Percentiles rank a stretch among this genome's conserved stretches.
Evolutionary conservation across 768 basidiomycete genomes (phyloP).

Genomic region (Xerocomus potaroensis): DNA sequence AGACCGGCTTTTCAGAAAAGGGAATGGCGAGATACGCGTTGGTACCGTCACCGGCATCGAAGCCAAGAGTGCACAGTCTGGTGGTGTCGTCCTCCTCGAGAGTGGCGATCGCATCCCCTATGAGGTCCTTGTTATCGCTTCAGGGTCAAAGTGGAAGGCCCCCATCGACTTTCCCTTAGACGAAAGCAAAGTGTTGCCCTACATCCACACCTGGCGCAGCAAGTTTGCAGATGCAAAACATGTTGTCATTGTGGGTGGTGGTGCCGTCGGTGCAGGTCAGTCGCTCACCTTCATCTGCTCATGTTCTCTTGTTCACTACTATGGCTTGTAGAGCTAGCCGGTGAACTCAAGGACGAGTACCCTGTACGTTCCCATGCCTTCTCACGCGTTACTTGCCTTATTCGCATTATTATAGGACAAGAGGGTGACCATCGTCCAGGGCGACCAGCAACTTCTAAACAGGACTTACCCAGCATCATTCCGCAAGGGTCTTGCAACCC

Average conservation of each 20-base stretch:
- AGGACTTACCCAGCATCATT: conserved; percentile 50
- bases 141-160: conserved; percentile 54
- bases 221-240: conserved; percentile 34
- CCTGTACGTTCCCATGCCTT: conserved; percentile 28
- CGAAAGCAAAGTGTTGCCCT: conserved; percentile 24
- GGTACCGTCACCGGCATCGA: conserved; percentile 40
- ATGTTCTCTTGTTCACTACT: conserved; percentile 3
- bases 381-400: conserved; percentile 6
- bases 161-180: conserved; percentile 42
- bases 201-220: conserved; percentile 30
- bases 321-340: conserved; percentile 35
- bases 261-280: conserved; percentile 51
- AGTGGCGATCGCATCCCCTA: conserved; percentile 49
- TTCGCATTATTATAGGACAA: conserved; percentile 13
- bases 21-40: conserved; percentile 37
- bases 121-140: conserved; percentile 53
- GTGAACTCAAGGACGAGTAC: conserved; percentile 41
- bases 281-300: neutral
- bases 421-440: conserved; percentile 62
- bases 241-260: conserved; percentile 54
- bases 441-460: conserved; percentile 50
- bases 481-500: conserved; percentile 43
- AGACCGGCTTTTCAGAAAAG: conserved; percentile 44
- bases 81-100: conserved; percentile 49
- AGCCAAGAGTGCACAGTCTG: conserved; percentile 26